Conservation (phyloP, 139 green algal species). For the Chlamydomonas sp. region DNA sequence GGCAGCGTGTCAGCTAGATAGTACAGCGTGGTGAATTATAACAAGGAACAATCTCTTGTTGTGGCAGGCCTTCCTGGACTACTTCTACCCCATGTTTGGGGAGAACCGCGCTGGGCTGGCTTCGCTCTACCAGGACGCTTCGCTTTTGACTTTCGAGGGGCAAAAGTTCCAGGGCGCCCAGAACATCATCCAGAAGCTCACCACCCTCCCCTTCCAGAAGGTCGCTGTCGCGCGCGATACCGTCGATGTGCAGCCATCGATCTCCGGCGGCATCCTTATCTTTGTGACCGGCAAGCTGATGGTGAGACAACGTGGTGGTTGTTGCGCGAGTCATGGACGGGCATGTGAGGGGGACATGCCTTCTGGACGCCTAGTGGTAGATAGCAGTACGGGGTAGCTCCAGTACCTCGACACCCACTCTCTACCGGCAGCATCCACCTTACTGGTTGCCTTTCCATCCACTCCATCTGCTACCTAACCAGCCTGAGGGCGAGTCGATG, state of each 20-base stretch:
- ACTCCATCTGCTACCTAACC: neutral
- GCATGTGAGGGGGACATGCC: too few species aligned
- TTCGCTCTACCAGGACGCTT: constrained; percentile 85
- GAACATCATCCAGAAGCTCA: constrained; percentile 82
- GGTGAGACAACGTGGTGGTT: neutral
- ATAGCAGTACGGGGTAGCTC: too few species aligned
- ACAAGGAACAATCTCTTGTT: neutral
- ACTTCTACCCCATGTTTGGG: constrained; percentile 97
- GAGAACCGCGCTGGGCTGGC: constrained; percentile 76
- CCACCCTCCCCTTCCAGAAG: constrained; percentile 79
- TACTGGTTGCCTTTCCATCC: too few species aligned
- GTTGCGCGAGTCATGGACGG: too few species aligned
- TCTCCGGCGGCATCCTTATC: constrained; percentile 84
- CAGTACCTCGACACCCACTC: too few species aligned
- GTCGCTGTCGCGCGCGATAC: constrained; percentile 79
- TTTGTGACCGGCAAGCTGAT: constrained; percentile 84
- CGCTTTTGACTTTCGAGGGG: constrained; percentile 88
- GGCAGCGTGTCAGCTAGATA: neutral
- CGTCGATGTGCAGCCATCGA: constrained; percentile 88
- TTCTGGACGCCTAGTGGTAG: too few species aligned
- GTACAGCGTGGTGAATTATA: neutral
- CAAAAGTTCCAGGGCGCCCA: constrained; percentile 79
- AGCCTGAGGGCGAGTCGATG: constrained; percentile 85
- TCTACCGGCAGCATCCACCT: too few species aligned
- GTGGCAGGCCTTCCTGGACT: constrained; percentile 89